phyloP scores from a whole-genome alignment of 345 rosid species.

The Lenwebbia sp. region DNA sequence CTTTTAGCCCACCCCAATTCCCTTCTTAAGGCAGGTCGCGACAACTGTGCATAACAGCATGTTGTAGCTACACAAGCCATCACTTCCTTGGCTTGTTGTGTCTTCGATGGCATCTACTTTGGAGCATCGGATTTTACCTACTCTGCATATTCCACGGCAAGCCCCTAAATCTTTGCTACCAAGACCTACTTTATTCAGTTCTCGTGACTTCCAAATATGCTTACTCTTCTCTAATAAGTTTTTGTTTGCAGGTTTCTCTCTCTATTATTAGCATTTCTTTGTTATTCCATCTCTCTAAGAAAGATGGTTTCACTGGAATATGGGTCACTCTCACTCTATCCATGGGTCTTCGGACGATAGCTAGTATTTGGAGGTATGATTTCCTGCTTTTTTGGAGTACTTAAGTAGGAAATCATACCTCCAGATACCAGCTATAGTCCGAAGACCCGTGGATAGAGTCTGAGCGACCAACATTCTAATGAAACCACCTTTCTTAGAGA shows the following conservation, averaged over 20 bases:
- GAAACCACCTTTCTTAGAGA: too few species aligned
- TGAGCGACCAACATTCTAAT: too few species aligned
- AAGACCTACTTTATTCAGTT: neutral
- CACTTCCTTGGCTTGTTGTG: conserved; percentile 82
- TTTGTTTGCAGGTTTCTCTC: conserved; percentile 42
- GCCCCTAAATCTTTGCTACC: neutral
- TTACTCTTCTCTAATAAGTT: too few species aligned
- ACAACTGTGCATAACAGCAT: too few species aligned
- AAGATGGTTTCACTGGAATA: conserved; percentile 63
- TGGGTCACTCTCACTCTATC: conserved; percentile 81
- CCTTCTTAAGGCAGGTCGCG: too few species aligned
- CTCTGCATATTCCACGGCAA: conserved; percentile 71
- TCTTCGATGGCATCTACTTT: conserved; percentile 80
- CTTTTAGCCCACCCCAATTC: too few species aligned
- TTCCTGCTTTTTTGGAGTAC: too few species aligned
- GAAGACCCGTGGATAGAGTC: too few species aligned
- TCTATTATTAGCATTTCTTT: conserved; percentile 49
- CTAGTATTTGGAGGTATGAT: conserved; percentile 79
- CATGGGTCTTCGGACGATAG: conserved; percentile 66
- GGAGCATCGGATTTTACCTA: conserved; percentile 93
- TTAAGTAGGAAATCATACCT: too few species aligned
- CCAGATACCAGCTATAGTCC: too few species aligned
- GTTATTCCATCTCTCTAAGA: conserved; percentile 42
- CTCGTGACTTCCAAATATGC: neutral
- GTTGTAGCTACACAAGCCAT: conserved; percentile 92